These are phyloP conservation scores for Seiridium cupressi DNA, from an alignment of 2,329 filamentous ascomycete genomes.

Conservation along the genomic window DNA sequence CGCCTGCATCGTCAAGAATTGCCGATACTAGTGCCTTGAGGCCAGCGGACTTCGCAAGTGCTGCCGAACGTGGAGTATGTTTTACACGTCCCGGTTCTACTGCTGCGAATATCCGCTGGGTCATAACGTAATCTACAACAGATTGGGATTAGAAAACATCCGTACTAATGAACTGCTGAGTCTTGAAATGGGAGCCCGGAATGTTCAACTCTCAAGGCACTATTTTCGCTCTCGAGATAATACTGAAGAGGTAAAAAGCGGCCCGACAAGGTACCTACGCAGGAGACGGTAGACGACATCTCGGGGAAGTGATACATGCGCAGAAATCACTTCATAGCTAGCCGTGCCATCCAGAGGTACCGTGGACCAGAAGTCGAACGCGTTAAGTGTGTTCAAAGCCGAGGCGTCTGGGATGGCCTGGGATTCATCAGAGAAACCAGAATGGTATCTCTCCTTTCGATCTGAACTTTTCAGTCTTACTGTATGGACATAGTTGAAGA, in stretches of 20 bases:
- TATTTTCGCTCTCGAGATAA: no score
- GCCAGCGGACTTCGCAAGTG: conserved; percentile 29
- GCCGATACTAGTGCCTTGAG: conserved; percentile 34
- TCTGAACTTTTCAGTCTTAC: conserved; percentile 20
- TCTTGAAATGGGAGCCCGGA: no score
- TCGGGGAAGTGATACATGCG: conserved; percentile 32
- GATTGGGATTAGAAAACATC: no score
- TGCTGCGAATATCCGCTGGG: conserved; percentile 34
- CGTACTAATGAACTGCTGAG: no score
- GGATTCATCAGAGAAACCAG: not conserved
- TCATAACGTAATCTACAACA: conserved; percentile 29
- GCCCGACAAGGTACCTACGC: not conserved
- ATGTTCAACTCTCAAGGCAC: no score
- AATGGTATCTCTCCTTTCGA: not conserved
- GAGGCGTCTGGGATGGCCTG: conserved; percentile 43
- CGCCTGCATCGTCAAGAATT: conserved; percentile 34
- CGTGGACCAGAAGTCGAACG: conserved; percentile 51
- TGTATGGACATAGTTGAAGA: conserved; percentile 42
- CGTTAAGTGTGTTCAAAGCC: conserved; percentile 45
- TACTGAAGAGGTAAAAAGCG: no score
- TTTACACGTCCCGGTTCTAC: conserved; percentile 23
- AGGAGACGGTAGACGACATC: conserved; percentile 37
- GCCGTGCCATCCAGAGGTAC: conserved; percentile 46
- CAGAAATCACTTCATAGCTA: conserved; percentile 38
- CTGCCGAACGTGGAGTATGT: conserved; percentile 37